Evolutionary conservation across 139 green algal genomes (phyloP).

Genomic region (Chlorella sp.): DNA sequence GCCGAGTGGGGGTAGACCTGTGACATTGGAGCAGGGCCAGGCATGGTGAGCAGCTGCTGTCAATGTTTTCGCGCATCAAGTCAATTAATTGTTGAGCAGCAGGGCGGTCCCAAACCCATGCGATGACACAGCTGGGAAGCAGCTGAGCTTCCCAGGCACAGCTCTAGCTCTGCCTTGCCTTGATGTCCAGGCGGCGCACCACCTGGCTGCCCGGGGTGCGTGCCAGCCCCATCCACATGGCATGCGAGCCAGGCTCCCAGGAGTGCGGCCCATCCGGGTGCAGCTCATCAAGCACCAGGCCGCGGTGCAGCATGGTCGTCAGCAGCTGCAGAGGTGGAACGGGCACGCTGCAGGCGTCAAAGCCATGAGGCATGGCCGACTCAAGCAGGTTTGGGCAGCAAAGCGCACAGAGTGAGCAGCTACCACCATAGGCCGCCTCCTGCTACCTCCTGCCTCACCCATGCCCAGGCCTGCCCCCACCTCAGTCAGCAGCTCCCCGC

Average conservation of each 20-base stretch:
- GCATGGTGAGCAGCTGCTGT: too few species aligned
- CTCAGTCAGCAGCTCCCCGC: background rate
- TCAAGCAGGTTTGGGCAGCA: background rate
- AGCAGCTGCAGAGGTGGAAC: conserved; percentile 23
- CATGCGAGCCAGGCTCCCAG: background rate
- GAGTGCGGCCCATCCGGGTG: background rate
- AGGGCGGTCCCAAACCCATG: too few species aligned
- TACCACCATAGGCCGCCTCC: background rate
- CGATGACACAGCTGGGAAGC: background rate
- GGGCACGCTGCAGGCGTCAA: background rate
- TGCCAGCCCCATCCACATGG: conserved; percentile 68
- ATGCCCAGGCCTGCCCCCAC: background rate
- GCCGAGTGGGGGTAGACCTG: conserved; percentile 5
- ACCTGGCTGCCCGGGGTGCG: background rate
- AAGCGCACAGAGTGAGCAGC: background rate
- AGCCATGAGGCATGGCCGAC: background rate
- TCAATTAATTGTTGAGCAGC: too few species aligned
- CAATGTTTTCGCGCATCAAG: too few species aligned
- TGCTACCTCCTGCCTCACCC: background rate
- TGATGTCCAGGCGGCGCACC: conserved; percentile 67
- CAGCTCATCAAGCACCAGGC: conserved; percentile 49
- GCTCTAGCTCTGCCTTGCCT: conserved; percentile 49
- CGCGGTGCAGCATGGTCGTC: conserved; percentile 20
- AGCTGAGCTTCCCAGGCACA: background rate
- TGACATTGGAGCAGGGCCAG: background rate